Conservation (phyloP, 2,329 filamentous ascomycete genomes). For the Blastomyces emzantsi region DNA sequence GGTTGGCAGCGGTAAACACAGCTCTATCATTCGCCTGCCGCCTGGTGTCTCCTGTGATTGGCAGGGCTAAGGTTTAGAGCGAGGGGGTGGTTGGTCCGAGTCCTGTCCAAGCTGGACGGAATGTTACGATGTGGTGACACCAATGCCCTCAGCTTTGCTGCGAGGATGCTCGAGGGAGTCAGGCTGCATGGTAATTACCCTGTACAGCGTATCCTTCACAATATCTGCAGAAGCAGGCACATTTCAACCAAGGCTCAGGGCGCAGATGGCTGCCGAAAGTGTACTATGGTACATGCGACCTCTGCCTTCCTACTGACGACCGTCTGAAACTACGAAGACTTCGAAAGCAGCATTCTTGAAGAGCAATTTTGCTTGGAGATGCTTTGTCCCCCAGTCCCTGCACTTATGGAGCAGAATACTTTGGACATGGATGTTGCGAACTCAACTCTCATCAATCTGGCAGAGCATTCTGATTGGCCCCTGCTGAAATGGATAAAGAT, state of each 20-base stretch:
- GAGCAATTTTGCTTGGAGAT: neutral
- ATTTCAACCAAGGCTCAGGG: neutral
- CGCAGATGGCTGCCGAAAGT: neutral
- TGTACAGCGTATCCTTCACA: constrained; percentile 5
- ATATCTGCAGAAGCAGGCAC: constrained; percentile 6
- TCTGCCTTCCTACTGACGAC: neutral
- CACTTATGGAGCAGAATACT: neutral
- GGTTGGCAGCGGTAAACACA: neutral
- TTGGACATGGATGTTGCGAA: neutral
- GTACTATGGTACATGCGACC: neutral
- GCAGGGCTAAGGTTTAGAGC: neutral
- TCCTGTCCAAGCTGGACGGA: neutral
- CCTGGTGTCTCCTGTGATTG: neutral
- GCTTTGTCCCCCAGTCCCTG: neutral
- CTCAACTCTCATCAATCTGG: neutral
- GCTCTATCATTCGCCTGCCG: neutral
- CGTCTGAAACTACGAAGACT: neutral
- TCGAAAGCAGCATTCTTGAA: no score
- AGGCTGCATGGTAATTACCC: neutral
- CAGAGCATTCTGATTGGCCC: neutral
- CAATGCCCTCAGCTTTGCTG: neutral
- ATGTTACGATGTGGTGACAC: constrained; percentile 1
- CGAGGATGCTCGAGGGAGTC: neutral
- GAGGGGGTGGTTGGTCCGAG: neutral
- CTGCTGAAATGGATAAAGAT: neutral